A percentile compares a stretch with the other conserved stretches of the same genome.
These are phyloP conservation scores for Symbiodinium pilosum DNA, from an alignment of 73 alveolate species.

Conservation along the genomic window DNA sequence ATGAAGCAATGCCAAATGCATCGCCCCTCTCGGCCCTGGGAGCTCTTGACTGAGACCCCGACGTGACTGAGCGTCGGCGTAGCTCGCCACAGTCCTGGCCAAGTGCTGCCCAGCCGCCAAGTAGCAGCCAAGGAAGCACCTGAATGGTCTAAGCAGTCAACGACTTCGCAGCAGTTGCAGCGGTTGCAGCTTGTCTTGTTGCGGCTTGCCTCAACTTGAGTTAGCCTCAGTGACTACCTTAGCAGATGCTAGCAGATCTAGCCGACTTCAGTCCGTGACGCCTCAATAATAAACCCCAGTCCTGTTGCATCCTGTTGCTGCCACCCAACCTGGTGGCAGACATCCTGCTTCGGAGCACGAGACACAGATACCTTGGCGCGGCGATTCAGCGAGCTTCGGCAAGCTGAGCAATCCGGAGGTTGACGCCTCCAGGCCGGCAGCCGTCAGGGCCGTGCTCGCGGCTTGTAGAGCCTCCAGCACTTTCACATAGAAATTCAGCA, in stretches of 20 bases:
- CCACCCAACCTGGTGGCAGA: slow-evolving; percentile 85
- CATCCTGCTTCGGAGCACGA: slow-evolving; percentile 46
- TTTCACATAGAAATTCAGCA: too few species aligned
- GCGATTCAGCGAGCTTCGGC: neutral
- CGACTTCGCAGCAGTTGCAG: too few species aligned
- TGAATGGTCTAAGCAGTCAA: neutral
- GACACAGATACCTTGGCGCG: neutral
- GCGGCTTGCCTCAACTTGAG: too few species aligned
- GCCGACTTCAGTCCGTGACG: too few species aligned
- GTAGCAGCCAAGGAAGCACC: slow-evolving; percentile 75
- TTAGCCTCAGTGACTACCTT: too few species aligned
- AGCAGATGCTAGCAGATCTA: too few species aligned
- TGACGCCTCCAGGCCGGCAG: slow-evolving; percentile 24
- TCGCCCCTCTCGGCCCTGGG: neutral
- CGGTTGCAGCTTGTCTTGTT: too few species aligned
- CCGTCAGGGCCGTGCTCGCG: slow-evolving; percentile 12
- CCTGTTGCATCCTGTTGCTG: too few species aligned
- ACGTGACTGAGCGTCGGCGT: slow-evolving; percentile 63
- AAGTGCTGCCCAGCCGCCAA: slow-evolving; percentile 91
- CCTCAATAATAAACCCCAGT: neutral
- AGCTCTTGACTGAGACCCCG: neutral
- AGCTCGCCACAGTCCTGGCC: slow-evolving; percentile 79
- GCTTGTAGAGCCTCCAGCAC: slow-evolving; percentile 44
- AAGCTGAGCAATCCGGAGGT: neutral
- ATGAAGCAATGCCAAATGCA: neutral